phyloP scores from a whole-genome alignment of 139 green algal genomes.

The Chlamydomonas urium region DNA sequence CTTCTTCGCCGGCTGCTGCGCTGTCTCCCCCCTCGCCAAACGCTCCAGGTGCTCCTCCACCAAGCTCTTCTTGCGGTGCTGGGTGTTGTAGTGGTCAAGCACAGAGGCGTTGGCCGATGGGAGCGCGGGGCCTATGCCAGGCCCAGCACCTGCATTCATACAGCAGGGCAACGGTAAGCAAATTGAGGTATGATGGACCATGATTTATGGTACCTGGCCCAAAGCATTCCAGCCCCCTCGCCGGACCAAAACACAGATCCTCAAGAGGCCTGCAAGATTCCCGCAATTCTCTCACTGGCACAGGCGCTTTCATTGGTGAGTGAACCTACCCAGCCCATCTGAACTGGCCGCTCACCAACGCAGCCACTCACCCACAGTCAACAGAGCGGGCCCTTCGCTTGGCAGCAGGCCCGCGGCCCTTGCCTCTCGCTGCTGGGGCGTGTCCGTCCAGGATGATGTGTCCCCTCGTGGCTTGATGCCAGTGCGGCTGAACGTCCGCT shows the following conservation, averaged over 20 bases:
- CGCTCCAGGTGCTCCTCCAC: conserved; percentile 67
- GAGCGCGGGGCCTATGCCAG: neutral
- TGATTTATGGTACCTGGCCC: too few relatives aligned
- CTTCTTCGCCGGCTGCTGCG: neutral
- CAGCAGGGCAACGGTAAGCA: too few relatives aligned
- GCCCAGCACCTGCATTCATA: neutral
- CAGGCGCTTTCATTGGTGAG: too few relatives aligned
- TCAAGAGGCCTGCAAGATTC: too few relatives aligned
- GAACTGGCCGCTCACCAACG: too few relatives aligned
- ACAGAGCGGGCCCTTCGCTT: neutral
- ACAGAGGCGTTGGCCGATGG: conserved; percentile 2
- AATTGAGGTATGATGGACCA: too few relatives aligned
- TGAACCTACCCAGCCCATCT: neutral
- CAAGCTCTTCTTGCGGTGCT: conserved; percentile 54
- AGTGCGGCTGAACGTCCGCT: conserved; percentile 22
- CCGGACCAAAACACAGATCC: too few relatives aligned
- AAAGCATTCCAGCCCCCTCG: too few relatives aligned
- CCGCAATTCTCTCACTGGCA: too few relatives aligned
- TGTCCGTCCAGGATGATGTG: conserved; percentile 69
- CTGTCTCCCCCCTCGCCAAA: neutral
- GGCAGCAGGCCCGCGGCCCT: conserved; percentile 20
- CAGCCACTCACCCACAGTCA: neutral
- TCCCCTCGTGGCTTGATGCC: conserved; percentile 45
- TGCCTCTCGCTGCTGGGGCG: conserved; percentile 42
- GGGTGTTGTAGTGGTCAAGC: conserved; percentile 37